phyloP scores from a whole-genome alignment of 768 basidiomycete genomes.

The Tulasnella sp. region DNA sequence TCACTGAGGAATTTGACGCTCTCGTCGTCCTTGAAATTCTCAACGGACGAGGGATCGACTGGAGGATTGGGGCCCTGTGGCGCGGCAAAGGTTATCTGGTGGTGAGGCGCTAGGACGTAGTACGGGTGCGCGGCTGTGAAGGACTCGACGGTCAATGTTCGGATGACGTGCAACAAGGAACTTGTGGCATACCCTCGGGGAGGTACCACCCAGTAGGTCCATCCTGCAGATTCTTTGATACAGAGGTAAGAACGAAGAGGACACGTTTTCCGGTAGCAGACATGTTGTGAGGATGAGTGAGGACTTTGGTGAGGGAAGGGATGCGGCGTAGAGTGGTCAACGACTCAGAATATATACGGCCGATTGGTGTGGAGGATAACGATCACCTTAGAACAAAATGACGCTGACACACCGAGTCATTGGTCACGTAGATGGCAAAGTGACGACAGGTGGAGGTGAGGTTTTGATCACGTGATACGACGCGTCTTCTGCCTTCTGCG shows the following conservation, averaged over 20 bases:
- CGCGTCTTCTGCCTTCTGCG: no score
- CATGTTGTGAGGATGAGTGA: no score
- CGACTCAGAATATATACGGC: no score
- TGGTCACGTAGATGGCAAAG: no score
- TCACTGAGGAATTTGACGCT: constrained; percentile 49
- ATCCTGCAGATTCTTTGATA: constrained; percentile 37
- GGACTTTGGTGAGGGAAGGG: no score
- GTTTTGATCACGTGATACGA: no score
- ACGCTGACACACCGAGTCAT: no score
- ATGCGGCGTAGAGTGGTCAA: no score
- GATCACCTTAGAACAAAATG: no score
- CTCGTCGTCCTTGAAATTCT: constrained; percentile 45
- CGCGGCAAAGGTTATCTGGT: constrained; percentile 46
- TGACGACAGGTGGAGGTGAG: no score
- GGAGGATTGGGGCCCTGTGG: constrained; percentile 59
- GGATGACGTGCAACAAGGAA: background rate
- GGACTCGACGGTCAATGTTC: background rate
- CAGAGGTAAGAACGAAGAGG: constrained; percentile 65
- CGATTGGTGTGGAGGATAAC: no score
- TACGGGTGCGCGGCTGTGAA: constrained; percentile 57
- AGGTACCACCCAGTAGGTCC: constrained; percentile 39
- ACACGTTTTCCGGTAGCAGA: no score
- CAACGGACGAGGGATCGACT: constrained; percentile 43
- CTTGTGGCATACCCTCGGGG: constrained; percentile 38
- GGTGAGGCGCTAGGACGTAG: constrained; percentile 40